Base-by-base conservation (phyloP, 2,329 filamentous ascomycete genomes). In the Nemania sp. region DNA sequence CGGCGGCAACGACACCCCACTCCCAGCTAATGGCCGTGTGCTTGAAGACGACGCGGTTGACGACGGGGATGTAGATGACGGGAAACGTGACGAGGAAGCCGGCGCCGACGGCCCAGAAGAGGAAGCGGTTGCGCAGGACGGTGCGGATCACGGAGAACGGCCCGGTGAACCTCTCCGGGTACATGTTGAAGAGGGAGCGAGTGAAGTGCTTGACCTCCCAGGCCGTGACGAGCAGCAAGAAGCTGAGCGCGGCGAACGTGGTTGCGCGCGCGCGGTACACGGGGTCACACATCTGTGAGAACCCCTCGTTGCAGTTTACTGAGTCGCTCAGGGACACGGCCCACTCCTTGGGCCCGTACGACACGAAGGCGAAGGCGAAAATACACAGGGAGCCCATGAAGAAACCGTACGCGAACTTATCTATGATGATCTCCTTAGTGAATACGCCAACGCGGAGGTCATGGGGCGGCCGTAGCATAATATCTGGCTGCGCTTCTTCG, bases 161-260 rank as follows among this genome's bases (percentile, higher is more conserved):
- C 5, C 63, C 86, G 3, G 73, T 72, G 80, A 83, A 86, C 38
- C 82, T 77, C 69, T 84, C 81, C 0, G 84, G 83, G 67, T 89
- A 83, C 87, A 92, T 90, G 73, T 85, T 84, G 80, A 93, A 93
- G 73, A 93, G 84, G 22, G 88, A 90, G 53, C 89, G 87, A 18
- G 87, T 87, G 78, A 91, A 90, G 73, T 92, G 88, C 77, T 92
- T 89, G 75, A 91, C 89, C 79, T 93, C 90, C 90, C 90, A 93
- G 0, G 91, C 89, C 0, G 90, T 89, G 64, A 92, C 85, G 6
- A 93, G 82, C 5, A 92, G 83, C 55, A 89, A 82, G 81, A 91
- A 92, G 49, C 89, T 91, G 49, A 93, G 78, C 6, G 88, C 90
- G 0, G 90, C 88, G 75, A 92, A 93, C 4, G 89, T 90, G 0